Evolutionary conservation across 371 early-diverging fungal species (phyloP), one percentile per base, ranked within the genome.

Genomic region (Mucor sp.): DNA sequence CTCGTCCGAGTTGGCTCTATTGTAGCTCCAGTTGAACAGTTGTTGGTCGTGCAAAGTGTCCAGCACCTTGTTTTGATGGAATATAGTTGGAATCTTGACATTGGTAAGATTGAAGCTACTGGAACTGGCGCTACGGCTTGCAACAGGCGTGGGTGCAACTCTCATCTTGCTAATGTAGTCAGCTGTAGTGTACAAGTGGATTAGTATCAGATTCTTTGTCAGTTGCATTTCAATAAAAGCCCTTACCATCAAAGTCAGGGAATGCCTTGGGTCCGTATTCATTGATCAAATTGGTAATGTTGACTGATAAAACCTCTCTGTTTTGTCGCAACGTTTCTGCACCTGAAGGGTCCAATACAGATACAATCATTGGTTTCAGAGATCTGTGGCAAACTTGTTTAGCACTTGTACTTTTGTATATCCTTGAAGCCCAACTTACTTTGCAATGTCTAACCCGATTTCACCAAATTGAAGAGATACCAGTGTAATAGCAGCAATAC

Each of bases 181-280:
- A 8, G 39, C 69, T 68, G 59, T 8, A 58, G 21, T 28, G 8
- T 32, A 23, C n/a, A n/a, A n/a, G n/a, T n/a, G n/a, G n/a, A n/a
- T n/a, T n/a, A n/a, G n/a, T n/a, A n/a, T n/a, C n/a, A n/a, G n/a
- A n/a, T n/a, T n/a, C n/a, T n/a, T n/a, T n/a, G 58, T 69, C 61
- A 8, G 39, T 64, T 68, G 59, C 5, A 58, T 6, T 30, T 2
- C 30, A 30, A 30, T 6, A 30, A 30, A 30, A 30, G 4, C 6
- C 6, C 30, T 30, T 74, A 77, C 77, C 80, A 66, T 90, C 88
- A 71, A 92, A 91, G 70, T 92, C 91, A 6, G 90, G 89, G 66
- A 89, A 94, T 47, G 93, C 83, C 69, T 91, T 86, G 6, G 96
- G 95, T 1, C 93, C 96, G 15, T 94, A 86, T 60, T 95, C 95